Evolutionary conservation across 306 rosid species (phyloP).

Genomic region (Vigna reflexopilosa): DNA sequence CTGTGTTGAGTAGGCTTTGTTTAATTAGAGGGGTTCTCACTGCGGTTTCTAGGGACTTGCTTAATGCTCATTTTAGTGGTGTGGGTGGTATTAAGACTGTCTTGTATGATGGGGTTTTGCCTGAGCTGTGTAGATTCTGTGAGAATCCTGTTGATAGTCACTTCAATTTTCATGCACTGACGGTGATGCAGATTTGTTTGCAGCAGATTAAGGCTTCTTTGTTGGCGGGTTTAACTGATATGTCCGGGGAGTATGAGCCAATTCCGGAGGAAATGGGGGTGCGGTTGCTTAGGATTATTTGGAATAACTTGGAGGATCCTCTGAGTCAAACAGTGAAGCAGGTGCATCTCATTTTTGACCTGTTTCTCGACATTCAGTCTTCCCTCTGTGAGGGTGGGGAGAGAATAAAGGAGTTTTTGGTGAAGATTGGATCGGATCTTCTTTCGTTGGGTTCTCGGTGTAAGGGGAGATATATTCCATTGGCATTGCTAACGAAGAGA

Average conservation of each 20-base stretch:
- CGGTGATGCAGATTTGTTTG: slow-evolving; percentile 96
- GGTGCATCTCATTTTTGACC: slow-evolving; percentile 91
- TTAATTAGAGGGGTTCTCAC: slow-evolving; percentile 91
- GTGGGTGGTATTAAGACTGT: slow-evolving; percentile 60
- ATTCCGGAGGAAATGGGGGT: slow-evolving; percentile 84
- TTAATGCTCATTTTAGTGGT: slow-evolving; percentile 60
- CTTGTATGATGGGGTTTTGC: slow-evolving; percentile 89
- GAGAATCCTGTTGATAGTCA: slow-evolving; percentile 92
- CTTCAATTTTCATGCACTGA: slow-evolving; percentile 89
- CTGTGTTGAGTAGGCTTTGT: slow-evolving; percentile 83
- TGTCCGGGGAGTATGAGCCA: slow-evolving; percentile 62
- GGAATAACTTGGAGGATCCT: slow-evolving; percentile 97
- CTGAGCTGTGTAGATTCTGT: slow-evolving; percentile 85
- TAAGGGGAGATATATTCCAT: slow-evolving; percentile 95
- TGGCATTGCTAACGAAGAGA: slow-evolving; percentile 86
- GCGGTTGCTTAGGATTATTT: slow-evolving; percentile 75
- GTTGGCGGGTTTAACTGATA: slow-evolving; percentile 59
- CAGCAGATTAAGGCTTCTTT: slow-evolving; percentile 86
- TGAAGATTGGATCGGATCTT: slow-evolving; percentile 77
- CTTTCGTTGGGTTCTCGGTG: slow-evolving; percentile 85
- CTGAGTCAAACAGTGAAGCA: slow-evolving; percentile 97
- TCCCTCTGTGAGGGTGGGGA: slow-evolving; percentile 71
- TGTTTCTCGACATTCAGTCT: slow-evolving; percentile 87
- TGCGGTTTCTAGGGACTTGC: slow-evolving; percentile 80
- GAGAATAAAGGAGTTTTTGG: slow-evolving; percentile 63